Percentiles rank a stretch among this genome's conserved stretches.
phyloP scores from a whole-genome alignment of 2,329 filamentous ascomycete species.

The Biscogniauxia marginata region DNA sequence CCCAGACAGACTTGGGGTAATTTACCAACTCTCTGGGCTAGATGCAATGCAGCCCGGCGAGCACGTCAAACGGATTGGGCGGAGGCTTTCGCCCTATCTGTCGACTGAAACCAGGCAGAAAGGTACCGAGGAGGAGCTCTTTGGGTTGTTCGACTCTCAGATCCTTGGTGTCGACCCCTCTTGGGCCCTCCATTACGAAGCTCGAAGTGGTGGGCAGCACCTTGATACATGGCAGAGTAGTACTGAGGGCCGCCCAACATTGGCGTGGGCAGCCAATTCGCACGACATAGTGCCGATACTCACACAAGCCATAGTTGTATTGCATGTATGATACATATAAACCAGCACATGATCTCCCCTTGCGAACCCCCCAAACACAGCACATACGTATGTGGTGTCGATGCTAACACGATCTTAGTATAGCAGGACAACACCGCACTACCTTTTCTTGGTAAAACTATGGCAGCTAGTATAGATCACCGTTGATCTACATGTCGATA shows the following conservation, averaged over 20 bases:
- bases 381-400: not conserved
- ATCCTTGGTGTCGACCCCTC: conserved; percentile 8
- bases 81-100: not conserved
- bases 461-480: not conserved
- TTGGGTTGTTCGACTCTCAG: not conserved
- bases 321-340: not conserved
- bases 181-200: conserved; percentile 14
- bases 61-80: not conserved
- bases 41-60: not conserved
- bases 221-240: conserved; percentile 15
- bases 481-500: not conserved
- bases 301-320: not conserved
- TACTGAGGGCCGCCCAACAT: conserved; percentile 16
- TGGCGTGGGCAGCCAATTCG: not conserved
- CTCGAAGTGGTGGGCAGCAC: conserved; percentile 20
- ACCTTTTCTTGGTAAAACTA: not conserved
- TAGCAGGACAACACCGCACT: not conserved
- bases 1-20: not conserved
- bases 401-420: not conserved
- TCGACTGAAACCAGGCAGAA: not conserved
- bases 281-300: not conserved
- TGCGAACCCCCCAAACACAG: not conserved
- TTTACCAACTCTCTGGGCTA: not conserved
- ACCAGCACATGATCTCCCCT: not conserved
- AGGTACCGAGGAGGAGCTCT: not conserved